phyloP scores from a whole-genome alignment of 1,284 basidiomycete species.

The Trichosporon sp. region DNA sequence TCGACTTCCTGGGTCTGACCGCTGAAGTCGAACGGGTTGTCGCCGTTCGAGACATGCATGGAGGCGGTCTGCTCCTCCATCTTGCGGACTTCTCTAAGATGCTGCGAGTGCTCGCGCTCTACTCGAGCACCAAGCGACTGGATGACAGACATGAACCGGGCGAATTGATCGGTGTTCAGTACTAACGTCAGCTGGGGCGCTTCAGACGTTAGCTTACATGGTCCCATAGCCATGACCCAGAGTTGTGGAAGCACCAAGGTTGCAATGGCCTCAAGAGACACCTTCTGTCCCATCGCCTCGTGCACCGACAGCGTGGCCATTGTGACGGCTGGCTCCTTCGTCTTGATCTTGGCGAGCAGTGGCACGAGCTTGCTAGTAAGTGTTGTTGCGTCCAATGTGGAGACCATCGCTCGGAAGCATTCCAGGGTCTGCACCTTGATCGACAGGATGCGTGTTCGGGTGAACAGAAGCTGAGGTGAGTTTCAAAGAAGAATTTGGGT shows the following conservation, averaged over 20 bases:
- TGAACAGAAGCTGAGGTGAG: slow-evolving; percentile 66
- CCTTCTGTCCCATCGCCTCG: slow-evolving; percentile 92
- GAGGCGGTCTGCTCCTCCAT: slow-evolving; percentile 42
- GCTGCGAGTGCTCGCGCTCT: slow-evolving; percentile 46
- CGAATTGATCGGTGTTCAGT: slow-evolving; percentile 83
- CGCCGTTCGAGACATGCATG: slow-evolving; percentile 18
- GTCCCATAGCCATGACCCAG: slow-evolving; percentile 96
- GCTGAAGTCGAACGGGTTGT: slow-evolving; percentile 24
- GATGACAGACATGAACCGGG: slow-evolving; percentile 68
- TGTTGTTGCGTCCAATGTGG: slow-evolving; percentile 83
- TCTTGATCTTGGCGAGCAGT: slow-evolving; percentile 86
- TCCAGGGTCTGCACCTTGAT: slow-evolving; percentile 84
- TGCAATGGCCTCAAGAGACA: slow-evolving; percentile 90
- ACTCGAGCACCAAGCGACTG: slow-evolving; percentile 45
- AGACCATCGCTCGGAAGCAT: slow-evolving; percentile 87
- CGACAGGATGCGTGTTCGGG: slow-evolving; percentile 74
- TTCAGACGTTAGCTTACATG: slow-evolving; percentile 55
- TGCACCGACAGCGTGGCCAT: slow-evolving; percentile 90
- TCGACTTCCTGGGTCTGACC: slow-evolving; percentile 38
- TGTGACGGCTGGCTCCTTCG: slow-evolving; percentile 90
- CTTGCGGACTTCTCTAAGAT: slow-evolving; percentile 45
- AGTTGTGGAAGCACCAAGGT: slow-evolving; percentile 87
- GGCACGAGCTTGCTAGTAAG: slow-evolving; percentile 94
- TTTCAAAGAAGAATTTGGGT: background rate
- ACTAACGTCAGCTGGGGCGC: slow-evolving; percentile 51